Evolutionary conservation across 2,329 filamentous ascomycete genomes (phyloP).

Genomic region (Trichoderma polysporum): DNA sequence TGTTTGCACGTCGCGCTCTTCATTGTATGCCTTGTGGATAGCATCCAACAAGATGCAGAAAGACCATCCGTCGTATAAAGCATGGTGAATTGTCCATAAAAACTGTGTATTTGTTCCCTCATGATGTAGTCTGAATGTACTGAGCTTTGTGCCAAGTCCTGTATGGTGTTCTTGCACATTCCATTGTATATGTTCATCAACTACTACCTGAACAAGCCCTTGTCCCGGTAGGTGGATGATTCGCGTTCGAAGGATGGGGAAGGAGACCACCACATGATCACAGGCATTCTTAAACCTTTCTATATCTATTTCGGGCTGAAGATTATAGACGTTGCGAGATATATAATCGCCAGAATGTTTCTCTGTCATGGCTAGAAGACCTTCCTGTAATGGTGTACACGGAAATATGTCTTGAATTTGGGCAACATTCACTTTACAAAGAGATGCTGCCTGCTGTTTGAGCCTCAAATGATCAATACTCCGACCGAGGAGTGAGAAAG

Average conservation of each 20-base stretch:
- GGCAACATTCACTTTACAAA: background rate
- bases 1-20: background rate
- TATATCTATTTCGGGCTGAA: background rate
- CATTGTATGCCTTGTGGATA: background rate
- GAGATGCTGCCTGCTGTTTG: background rate
- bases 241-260: background rate
- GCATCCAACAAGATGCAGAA: background rate
- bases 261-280: background rate
- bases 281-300: background rate
- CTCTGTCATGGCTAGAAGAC: background rate
- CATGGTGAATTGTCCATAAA: background rate
- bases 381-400: constrained; percentile 1
- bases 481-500: background rate
- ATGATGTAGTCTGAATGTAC: background rate
- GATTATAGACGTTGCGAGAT: background rate
- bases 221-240: background rate
- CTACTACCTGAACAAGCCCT: background rate
- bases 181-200: background rate
- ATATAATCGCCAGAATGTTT: background rate
- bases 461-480: background rate
- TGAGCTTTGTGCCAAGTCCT: background rate
- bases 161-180: background rate
- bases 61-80: background rate
- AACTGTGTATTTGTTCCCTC: background rate
- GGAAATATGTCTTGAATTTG: background rate